Percentiles rank a stretch among this genome's conserved stretches.
Conservation (phyloP, 78 protist species). For the Kipferlia bialata region DNA sequence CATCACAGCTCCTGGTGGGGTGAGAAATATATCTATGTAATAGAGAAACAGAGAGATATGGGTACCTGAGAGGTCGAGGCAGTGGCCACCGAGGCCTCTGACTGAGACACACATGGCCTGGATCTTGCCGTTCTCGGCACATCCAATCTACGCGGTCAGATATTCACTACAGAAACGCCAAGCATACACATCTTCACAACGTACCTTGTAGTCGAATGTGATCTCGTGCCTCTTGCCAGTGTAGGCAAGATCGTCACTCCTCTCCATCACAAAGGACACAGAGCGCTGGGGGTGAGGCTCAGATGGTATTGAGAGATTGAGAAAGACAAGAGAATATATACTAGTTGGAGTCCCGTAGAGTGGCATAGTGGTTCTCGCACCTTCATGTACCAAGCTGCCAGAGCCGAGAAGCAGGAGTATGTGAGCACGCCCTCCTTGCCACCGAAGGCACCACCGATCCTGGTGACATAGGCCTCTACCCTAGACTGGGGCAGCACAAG, state of each 20-base stretch:
- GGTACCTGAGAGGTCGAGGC: too few species aligned
- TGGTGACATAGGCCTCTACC: constrained; percentile 36
- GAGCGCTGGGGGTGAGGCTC: constrained; percentile 27
- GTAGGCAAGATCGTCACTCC: constrained; percentile 58
- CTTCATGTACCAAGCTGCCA: constrained; percentile 46
- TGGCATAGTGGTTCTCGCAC: too few species aligned
- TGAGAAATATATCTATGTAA: not conserved
- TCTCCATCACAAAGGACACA: constrained; percentile 45
- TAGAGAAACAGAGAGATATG: not conserved
- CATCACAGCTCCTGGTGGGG: not conserved
- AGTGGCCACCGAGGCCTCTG: too few species aligned
- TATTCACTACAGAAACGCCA: too few species aligned
- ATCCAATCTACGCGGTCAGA: constrained; percentile 52
- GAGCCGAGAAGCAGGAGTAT: constrained; percentile 28
- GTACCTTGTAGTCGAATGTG: constrained; percentile 28
- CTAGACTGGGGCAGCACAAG: constrained; percentile 53
- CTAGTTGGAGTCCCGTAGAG: too few species aligned
- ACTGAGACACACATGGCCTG: too few species aligned
- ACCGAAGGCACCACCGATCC: constrained; percentile 97
- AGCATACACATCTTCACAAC: not conserved
- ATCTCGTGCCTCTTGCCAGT: constrained; percentile 73
- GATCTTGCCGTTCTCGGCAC: constrained; percentile 32
- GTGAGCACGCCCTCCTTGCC: constrained; percentile 59
- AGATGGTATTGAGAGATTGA: too few species aligned
- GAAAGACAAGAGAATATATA: too few species aligned